Percentiles rank a stretch among this genome's conserved stretches.
phyloP scores from a whole-genome alignment of 352 stramenopile species.

The Phytophthora hybrid region DNA sequence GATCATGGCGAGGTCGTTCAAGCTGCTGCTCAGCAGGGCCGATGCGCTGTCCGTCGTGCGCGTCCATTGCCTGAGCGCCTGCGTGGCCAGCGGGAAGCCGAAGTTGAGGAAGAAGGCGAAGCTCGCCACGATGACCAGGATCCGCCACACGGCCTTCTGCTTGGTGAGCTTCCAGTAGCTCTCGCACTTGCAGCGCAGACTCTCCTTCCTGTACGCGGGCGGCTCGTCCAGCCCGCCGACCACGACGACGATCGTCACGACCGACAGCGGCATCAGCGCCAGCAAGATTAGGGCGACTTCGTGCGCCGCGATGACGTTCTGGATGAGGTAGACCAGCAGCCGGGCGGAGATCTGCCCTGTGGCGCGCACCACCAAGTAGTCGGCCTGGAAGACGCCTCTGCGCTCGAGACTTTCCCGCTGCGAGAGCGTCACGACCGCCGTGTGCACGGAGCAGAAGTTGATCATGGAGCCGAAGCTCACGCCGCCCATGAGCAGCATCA shows the following conservation, averaged over 20 bases:
- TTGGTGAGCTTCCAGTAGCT: slow-evolving; percentile 68
- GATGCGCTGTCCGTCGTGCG: slow-evolving; percentile 34
- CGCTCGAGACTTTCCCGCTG: slow-evolving; percentile 52
- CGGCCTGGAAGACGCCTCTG: slow-evolving; percentile 54
- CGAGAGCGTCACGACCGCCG: slow-evolving; percentile 56
- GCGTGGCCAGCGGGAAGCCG: slow-evolving; percentile 40
- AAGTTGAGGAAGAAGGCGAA: slow-evolving; percentile 62
- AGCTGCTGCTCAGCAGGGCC: slow-evolving; percentile 38
- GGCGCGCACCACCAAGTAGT: slow-evolving; percentile 52
- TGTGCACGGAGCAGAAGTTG: slow-evolving; percentile 63
- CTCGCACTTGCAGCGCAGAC: slow-evolving; percentile 49
- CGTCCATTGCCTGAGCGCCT: slow-evolving; percentile 46
- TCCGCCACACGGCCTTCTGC: slow-evolving; percentile 61
- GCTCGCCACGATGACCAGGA: slow-evolving; percentile 50
- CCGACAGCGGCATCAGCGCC: slow-evolving; percentile 34
- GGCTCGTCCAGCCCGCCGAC: slow-evolving; percentile 28
- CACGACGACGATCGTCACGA: slow-evolving; percentile 45
- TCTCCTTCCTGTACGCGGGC: slow-evolving; percentile 30
- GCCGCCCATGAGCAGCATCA: slow-evolving; percentile 50
- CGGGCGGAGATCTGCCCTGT: slow-evolving; percentile 40
- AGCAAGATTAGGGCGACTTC: slow-evolving; percentile 43
- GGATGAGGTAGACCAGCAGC: slow-evolving; percentile 38
- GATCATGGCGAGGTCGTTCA: slow-evolving; percentile 50
- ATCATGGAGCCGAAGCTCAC: slow-evolving; percentile 62
- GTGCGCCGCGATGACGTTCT: slow-evolving; percentile 32